Evolutionary conservation across 148 eudicot genomes (phyloP), one percentile per base, ranked within the genome.

Genomic region (Heliosperma pusillum): DNA sequence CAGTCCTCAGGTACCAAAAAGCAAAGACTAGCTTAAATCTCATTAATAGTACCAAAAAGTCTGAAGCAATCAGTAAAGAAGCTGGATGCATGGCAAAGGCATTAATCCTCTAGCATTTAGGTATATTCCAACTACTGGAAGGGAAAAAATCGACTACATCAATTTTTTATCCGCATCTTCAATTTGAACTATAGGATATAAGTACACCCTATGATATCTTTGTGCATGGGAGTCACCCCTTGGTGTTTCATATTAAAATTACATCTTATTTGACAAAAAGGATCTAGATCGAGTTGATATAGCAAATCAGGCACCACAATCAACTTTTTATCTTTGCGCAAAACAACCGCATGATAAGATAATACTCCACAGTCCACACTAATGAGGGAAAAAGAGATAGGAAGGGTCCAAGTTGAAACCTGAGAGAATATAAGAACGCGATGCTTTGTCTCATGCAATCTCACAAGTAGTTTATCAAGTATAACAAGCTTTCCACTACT

Each of bases 401-500:
- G 17, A 70, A 20, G 33, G 76, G 58, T 59, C 25, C 17, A 22
- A 84, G 45, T 21, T 5, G 17, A 58, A 77, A 96, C 97, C 99
- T 96, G 99, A 77, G 99, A 96, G 82, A 96, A 96, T 83, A 96
- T 92, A 56, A 96, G 79, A 59, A 96, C 97, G 21, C 99, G 97
- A 73, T 96, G 99, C 75, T 92, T 96, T 70, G 97, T 96, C 82
- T 90, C 99, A 71, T 89, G 91, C 85, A 96, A 82, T 68, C 89
- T 89, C 81, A 88, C 89, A 30, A 96, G 97, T 76, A 96, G 87
- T 78, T 96, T 96, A 85, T 96, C 99, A 57, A 96, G 91, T 80
- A 96, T 88, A 44, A 96, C 99, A 70, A 96, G 85, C 83, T 96
- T 96, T 72, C 99, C 99, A 78, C 99, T 96, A 79, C 99, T 96